A percentile compares a stretch with the other conserved stretches of the same genome.
Evolutionary conservation across 441 rosid species (phyloP).

Genomic region (Erysimum cheiri): DNA sequence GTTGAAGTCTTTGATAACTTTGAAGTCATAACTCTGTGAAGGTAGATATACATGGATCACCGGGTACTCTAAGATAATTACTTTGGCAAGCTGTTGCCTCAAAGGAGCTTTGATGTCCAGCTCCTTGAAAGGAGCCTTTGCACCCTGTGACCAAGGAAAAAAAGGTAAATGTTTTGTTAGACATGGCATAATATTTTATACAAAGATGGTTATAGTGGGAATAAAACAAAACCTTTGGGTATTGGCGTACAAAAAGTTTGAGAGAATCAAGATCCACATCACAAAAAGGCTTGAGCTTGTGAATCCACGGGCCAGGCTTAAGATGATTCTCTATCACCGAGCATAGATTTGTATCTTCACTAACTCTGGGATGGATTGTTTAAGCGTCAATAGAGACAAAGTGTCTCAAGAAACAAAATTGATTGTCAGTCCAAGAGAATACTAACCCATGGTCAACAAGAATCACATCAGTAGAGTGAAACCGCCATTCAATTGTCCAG

Average conservation of each 20-base stretch:
- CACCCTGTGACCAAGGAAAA: conserved; percentile 53
- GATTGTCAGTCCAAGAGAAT: conserved; percentile 3
- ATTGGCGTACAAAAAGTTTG: conserved; percentile 63
- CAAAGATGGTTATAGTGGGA: conserved; percentile 3
- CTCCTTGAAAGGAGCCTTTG: conserved; percentile 67
- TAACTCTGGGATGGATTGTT: conserved; percentile 52
- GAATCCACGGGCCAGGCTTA: conserved; percentile 76
- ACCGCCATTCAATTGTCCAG: conserved; percentile 96
- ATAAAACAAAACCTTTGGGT: conserved; percentile 57
- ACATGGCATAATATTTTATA: neutral
- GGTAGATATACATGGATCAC: conserved; percentile 84
- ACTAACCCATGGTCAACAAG: conserved; percentile 70
- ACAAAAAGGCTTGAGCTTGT: conserved; percentile 65
- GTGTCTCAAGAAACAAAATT: neutral
- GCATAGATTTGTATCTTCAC: conserved; percentile 63
- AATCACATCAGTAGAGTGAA: conserved; percentile 69
- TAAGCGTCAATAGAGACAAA: conserved; percentile 22
- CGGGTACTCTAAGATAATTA: conserved; percentile 74
- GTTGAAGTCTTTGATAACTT: conserved; percentile 51
- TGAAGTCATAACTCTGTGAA: conserved; percentile 60
- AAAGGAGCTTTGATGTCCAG: conserved; percentile 65
- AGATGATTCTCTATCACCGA: conserved; percentile 71
- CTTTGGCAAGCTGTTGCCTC: conserved; percentile 62
- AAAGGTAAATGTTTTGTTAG: neutral
- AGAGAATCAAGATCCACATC: conserved; percentile 61